phyloP scores from a whole-genome alignment of 306 rosid species.

The Fagus sylvatica region DNA sequence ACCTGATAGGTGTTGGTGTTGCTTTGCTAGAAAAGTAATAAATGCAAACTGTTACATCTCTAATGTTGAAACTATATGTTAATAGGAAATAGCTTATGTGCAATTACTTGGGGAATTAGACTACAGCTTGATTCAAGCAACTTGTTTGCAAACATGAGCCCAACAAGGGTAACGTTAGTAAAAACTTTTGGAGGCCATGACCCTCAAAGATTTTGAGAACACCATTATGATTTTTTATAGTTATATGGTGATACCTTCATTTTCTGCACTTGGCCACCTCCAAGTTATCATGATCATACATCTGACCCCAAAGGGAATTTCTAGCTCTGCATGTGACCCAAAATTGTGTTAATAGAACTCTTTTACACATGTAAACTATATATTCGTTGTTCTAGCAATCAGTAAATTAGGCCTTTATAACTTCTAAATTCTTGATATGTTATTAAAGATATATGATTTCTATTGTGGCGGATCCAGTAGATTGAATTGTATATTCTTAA shows the following conservation, averaged over 20 bases:
- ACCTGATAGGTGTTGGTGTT: neutral
- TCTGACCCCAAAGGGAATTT: neutral
- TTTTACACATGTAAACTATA: neutral
- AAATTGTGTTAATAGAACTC: neutral
- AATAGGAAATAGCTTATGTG: neutral
- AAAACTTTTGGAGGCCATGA: neutral
- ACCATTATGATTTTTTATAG: neutral
- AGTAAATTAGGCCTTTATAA: neutral
- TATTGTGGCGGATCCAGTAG: neutral
- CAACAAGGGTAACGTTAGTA: neutral
- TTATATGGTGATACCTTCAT: neutral
- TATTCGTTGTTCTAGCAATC: neutral
- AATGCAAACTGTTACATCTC: neutral
- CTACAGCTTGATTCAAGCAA: neutral
- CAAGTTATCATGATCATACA: neutral
- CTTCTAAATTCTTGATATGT: neutral
- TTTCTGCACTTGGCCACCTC: neutral
- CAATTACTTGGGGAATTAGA: neutral
- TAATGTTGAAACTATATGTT: neutral
- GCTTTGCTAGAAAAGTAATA: neutral
- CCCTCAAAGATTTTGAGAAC: slow-evolving; percentile 1
- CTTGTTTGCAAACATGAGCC: neutral
- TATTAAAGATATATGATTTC: neutral
- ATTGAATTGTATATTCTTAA: neutral
- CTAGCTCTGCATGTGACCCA: no score